Evolutionary conservation across 257 asterid genomes (phyloP), one percentile per base, ranked within the genome.

Genomic region (Vinca minor): DNA sequence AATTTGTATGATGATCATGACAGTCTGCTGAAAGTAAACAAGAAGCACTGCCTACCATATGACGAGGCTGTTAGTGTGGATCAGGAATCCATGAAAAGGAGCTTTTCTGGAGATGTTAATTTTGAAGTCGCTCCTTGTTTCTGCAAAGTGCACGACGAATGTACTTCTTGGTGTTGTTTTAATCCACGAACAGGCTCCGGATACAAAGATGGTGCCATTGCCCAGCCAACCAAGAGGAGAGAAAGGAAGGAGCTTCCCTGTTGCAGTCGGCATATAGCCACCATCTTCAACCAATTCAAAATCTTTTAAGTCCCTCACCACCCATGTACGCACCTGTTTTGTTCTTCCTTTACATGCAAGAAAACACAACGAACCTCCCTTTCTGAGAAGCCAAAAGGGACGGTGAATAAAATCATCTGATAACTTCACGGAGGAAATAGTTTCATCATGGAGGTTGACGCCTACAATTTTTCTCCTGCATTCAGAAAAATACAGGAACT

Each of bases 151-250:
- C n/a, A n/a, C n/a, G n/a, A n/a, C n/a, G 38, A 34, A 2, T n/a
- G 38, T n/a, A n/a, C n/a, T n/a, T n/a, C n/a, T n/a, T n/a, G n/a
- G n/a, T n/a, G n/a, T n/a, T n/a, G n/a, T n/a, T n/a, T n/a, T n/a
- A n/a, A n/a, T n/a, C n/a, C n/a, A n/a, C n/a, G n/a, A n/a, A n/a
- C n/a, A n/a, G n/a, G n/a, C n/a, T n/a, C n/a, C n/a, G n/a, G n/a
- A n/a, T n/a, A 48, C 35, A 38, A 56, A 12, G 55, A 56, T 29
- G 17, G 0, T 58, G 34, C 58, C 20, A 38, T 57, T 1, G 0
- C 21, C 71, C 32, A 36, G 42, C 71, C 25, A 67, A 20, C 71
- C n/a, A 57, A 57, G 21, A 8, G 18, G 20, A 56, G 12, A 20
- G 13, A 34, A 13, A 17, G 25, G 7, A 34, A 34, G n/a, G n/a